Evolutionary conservation across 2,329 filamentous ascomycete species (phyloP).

Genomic region (Verticillium klebahnii): DNA sequence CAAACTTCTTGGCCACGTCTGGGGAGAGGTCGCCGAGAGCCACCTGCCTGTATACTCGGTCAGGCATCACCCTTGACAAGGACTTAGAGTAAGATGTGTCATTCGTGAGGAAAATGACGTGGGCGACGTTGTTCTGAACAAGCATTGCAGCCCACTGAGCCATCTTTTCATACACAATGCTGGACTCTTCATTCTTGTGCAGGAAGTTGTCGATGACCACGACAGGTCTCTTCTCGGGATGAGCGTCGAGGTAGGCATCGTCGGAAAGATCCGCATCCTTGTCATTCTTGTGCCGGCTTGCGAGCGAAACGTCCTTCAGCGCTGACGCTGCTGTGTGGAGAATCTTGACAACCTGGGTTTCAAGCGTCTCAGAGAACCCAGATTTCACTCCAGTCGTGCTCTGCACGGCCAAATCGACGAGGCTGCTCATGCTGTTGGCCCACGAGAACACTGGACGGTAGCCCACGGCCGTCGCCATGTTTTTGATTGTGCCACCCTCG

Average conservation of each 20-base stretch:
- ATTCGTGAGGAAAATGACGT: constrained; percentile 90
- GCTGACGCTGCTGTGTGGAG: constrained; percentile 77
- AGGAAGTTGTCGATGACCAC: constrained; percentile 91
- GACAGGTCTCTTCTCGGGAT: constrained; percentile 77
- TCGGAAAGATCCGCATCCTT: constrained; percentile 69
- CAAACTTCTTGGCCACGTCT: constrained; percentile 82
- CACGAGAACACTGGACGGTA: constrained; percentile 93
- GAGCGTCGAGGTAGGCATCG: constrained; percentile 85
- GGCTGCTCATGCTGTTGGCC: constrained; percentile 90
- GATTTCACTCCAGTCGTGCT: constrained; percentile 92
- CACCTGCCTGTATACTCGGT: constrained; percentile 84
- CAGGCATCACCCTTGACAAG: constrained; percentile 79
- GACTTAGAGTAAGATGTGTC: constrained; percentile 87
- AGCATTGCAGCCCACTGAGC: constrained; percentile 86
- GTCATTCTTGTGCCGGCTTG: constrained; percentile 65
- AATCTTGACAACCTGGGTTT: constrained; percentile 85
- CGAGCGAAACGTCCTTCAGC: constrained; percentile 71
- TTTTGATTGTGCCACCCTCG: constrained; percentile 78
- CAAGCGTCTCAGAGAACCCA: constrained; percentile 88
- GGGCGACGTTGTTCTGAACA: constrained; percentile 82
- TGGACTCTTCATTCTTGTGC: constrained; percentile 66
- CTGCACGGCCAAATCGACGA: constrained; percentile 88
- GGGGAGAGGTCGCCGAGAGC: constrained; percentile 82
- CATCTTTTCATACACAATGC: constrained; percentile 70
- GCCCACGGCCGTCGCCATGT: constrained; percentile 77